These are phyloP conservation scores for Leptodermis oblonga DNA, from an alignment of 257 asterid genomes.

Conservation along the genomic window DNA sequence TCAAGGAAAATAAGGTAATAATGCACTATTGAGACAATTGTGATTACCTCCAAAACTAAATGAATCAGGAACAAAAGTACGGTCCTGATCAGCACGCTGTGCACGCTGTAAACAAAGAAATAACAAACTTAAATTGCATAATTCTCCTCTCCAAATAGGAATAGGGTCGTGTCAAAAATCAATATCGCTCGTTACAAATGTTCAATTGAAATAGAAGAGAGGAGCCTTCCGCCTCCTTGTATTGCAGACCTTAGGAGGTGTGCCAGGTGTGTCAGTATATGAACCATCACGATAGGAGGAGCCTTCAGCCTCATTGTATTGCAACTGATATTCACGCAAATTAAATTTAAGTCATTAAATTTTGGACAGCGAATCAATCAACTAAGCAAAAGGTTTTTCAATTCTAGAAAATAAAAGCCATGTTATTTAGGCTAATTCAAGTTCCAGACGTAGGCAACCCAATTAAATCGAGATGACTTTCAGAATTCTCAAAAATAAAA, in stretches of 20 bases:
- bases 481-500: too few species aligned
- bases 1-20: not conserved
- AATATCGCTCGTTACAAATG: not conserved
- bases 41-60: conserved; percentile 58
- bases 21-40: not conserved
- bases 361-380: not conserved
- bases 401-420: not conserved
- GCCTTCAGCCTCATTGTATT: conserved; percentile 89
- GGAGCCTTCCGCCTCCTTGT: too few species aligned
- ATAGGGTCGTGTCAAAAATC: not conserved
- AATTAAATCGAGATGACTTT: not conserved
- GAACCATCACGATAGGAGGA: conserved; percentile 79
- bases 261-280: conserved; percentile 83
- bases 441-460: not conserved
- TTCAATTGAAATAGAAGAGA: not conserved
- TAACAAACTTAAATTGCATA: conserved; percentile 1
- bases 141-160: not conserved
- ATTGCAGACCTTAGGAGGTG: conserved; percentile 76
- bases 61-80: conserved; percentile 70
- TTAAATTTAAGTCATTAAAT: conserved; percentile 6
- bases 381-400: not conserved
- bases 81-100: conserved; percentile 67
- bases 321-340: conserved; percentile 41
- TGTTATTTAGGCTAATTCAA: not conserved
- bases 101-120: conserved; percentile 48